Evolutionary conservation across 1,284 basidiomycete genomes (phyloP), one percentile per base, ranked within the genome.

Genomic region (Microbotryum intermedium): DNA sequence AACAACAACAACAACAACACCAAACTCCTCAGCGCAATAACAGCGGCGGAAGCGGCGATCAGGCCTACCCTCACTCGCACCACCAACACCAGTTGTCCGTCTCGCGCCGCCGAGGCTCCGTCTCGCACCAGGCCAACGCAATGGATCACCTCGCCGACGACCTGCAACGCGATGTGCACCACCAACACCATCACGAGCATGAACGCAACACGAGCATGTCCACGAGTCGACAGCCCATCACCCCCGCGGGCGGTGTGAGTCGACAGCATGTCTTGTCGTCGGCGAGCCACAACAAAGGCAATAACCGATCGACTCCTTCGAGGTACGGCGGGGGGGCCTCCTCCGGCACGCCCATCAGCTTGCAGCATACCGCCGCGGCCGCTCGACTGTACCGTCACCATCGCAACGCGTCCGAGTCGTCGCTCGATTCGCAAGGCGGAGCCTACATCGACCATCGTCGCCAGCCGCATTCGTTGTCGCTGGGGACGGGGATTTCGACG

Each of bases 391-490:
- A 69, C 55, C 61, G 65, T 6, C 69, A 70, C 45, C 66, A 70
- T 39, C 66, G 69, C 49, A 71, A 69, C 46, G 28, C 68, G 53
- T 66, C 62, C 57, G 70, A 71, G 46, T 70, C 71, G 53, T 69
- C 67, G 45, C 64, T 71, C 55, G 70, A 72, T 60, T 68, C 65
- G 28, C 67, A 70, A 23, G 67, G 68, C 39, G 71, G 69, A 21
- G 67, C 67, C 16, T 72, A 66, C 62, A 72, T 72, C 53, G 70
- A 72, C 53, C 70, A 72, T 46, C 63, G 70, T 6, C 50, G 65
- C 18, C 66, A 61, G 60, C 61, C 65, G 20, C 58, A 69, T 56
- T 60, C 69, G 59, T 52, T 68, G 58, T 59, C 60, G 58, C 18
- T 64, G 54, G 10, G 51, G 59, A 21, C 57, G 39, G 50, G 48